Percentiles rank a stretch among this genome's conserved stretches.
phyloP scores from a whole-genome alignment of 345 rosid genomes.

The Eucalyptus victrix region DNA sequence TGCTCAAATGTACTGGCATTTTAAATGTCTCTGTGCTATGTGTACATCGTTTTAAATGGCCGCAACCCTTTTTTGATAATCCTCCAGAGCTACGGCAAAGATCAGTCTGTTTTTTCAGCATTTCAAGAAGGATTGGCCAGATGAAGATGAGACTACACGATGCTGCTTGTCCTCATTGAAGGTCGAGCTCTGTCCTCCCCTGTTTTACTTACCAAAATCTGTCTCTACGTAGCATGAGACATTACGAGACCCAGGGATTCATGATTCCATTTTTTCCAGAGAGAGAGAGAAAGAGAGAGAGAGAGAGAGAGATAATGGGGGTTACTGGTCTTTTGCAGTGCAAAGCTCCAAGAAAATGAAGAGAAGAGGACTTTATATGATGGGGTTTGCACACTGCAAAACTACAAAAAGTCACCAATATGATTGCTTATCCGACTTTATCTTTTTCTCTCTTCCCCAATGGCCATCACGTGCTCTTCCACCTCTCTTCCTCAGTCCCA shows the following conservation, averaged over 20 bases:
- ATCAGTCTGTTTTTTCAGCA: background rate
- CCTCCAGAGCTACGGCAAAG: background rate
- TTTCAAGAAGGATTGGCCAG: background rate
- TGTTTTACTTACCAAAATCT: background rate
- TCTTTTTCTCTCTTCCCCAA: background rate
- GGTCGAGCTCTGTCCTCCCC: background rate
- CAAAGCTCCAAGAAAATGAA: background rate
- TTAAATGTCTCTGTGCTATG: background rate
- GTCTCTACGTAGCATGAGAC: background rate
- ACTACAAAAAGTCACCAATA: background rate
- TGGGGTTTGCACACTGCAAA: background rate
- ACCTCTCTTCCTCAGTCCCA: background rate
- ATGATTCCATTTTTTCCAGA: background rate
- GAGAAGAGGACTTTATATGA: background rate
- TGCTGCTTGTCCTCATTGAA: background rate
- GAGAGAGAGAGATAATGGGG: background rate
- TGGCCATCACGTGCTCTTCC: conserved; percentile 15
- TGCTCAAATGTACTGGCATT: background rate
- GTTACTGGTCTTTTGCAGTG: background rate
- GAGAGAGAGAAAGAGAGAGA: background rate
- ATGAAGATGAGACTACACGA: background rate
- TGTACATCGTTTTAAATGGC: background rate
- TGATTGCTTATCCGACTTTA: background rate
- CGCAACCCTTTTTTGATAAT: background rate
- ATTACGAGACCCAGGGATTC: background rate